Evolutionary conservation across 164 flowering plant species (phyloP), one percentile per base, ranked within the genome.

Genomic region (Aristolochia fimbriata): DNA sequence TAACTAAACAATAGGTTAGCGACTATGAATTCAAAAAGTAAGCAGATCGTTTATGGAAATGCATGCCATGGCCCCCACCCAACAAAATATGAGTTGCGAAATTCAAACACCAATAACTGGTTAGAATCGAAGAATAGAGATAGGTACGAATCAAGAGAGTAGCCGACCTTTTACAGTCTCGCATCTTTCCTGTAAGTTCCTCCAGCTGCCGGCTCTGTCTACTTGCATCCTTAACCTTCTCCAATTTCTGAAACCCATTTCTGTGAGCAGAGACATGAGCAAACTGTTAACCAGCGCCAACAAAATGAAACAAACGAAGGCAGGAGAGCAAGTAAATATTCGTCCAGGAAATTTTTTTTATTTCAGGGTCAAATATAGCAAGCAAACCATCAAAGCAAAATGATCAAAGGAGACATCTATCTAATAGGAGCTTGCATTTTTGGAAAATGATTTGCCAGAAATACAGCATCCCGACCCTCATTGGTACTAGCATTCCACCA

Each of bases 211-310:
- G 71, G 64, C 85, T 84, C 74, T 79, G 85, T 69, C 95, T 72
- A 65, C 68, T 84, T 6, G 77, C 54, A 49, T 87, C 95, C 63
- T 87, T 87, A 61, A 87, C 76, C 75, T 87, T 87, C 65, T 87
- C 95, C 82, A 87, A 59, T 65, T 81, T 87, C 77, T 84, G 95
- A 61, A 87, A 87, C 52, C 91, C 91, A 81, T 83, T 87, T 61
- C 91, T 87, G 78, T 25, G 43, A 62, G 47, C 22, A 43, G 31
- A 10, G 31, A 46, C 51, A 46, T 58, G 14, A 11, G n/a, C 8
- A 19, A 22, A 22, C 57, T 24, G 33, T 54, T 54, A 7, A 37
- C 7, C 10, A 54, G 6, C 24, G n/a, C 24, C 15, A 12, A 16
- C 27, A 25, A 11, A 22, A 54, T 5, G 25, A 7, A 10, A 10